These are phyloP conservation scores for Sporothrix euskadiensis DNA, from an alignment of 2,329 filamentous ascomycete species.

Conservation along the genomic window DNA sequence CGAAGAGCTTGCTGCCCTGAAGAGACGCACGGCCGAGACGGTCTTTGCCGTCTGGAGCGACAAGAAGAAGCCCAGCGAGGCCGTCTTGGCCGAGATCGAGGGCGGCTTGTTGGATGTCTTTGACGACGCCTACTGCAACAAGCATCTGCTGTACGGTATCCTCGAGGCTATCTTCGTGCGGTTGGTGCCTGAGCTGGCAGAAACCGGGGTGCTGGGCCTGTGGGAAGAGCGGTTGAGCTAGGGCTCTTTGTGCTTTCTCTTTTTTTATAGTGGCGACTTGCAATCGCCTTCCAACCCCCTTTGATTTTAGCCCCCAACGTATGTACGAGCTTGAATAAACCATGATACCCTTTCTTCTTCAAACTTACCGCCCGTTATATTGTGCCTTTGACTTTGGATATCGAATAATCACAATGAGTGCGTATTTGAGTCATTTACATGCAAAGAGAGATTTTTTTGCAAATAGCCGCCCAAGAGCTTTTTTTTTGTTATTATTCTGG, in stretches of 20 bases:
- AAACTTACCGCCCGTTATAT: not conserved
- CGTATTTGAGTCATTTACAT: not conserved
- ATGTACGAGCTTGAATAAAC: constrained; percentile 7
- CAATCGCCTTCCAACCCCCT: not conserved
- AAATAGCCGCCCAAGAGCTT: constrained; percentile 33
- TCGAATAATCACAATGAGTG: not conserved
- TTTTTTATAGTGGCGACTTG: not conserved
- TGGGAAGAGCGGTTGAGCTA: constrained; percentile 67
- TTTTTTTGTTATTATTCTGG: constrained; percentile 28
- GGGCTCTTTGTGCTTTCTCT: constrained; percentile 13
- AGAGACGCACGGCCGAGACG: constrained; percentile 39
- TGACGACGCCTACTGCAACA: constrained; percentile 84
- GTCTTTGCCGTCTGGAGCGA: constrained; percentile 26
- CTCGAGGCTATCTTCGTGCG: constrained; percentile 80
- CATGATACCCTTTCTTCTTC: constrained; percentile 23
- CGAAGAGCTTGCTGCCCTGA: constrained; percentile 61
- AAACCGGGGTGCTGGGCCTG: constrained; percentile 69
- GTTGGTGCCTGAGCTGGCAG: constrained; percentile 79
- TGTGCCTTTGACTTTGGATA: not conserved
- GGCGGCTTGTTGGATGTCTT: constrained; percentile 70
- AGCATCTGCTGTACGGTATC: constrained; percentile 80
- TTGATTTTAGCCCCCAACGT: not conserved
- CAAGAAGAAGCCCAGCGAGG: constrained; percentile 18
- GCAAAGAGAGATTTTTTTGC: constrained; percentile 23
- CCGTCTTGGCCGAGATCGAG: constrained; percentile 59